Conservation (phyloP, 2,329 filamentous ascomycete species). For the Calonectria naviculata region DNA sequence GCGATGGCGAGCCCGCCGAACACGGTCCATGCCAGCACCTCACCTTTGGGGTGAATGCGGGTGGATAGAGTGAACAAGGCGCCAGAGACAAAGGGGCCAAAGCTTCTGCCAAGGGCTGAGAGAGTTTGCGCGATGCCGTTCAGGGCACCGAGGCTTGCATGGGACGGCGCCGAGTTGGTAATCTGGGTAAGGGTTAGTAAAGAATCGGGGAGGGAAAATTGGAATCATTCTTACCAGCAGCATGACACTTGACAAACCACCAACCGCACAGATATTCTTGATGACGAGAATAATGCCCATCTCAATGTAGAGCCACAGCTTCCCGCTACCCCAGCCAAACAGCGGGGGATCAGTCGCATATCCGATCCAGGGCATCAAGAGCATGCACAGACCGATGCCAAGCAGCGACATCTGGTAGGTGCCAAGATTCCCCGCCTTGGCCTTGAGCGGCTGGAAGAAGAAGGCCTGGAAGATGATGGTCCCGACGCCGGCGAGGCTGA, state of each 20-base stretch:
- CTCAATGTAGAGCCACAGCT: constrained; percentile 81
- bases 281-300: constrained; percentile 84
- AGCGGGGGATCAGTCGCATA: constrained; percentile 72
- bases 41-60: constrained; percentile 80
- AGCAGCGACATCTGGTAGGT: constrained; percentile 84
- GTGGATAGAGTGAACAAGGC: constrained; percentile 85
- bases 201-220: background rate
- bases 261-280: constrained; percentile 91
- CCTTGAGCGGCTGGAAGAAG: constrained; percentile 82
- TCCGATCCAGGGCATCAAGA: constrained; percentile 90
- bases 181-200: constrained; percentile 65
- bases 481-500: constrained; percentile 85
- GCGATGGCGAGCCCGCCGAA: constrained; percentile 86
- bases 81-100: constrained; percentile 90
- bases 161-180: constrained; percentile 90
- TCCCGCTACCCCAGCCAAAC: constrained; percentile 70
- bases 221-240: constrained; percentile 72
- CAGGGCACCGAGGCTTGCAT: constrained; percentile 86
- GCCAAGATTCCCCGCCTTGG: constrained; percentile 84
- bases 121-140: constrained; percentile 96
- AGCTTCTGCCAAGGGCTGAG: constrained; percentile 87
- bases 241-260: constrained; percentile 89
- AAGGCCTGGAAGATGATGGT: constrained; percentile 93
- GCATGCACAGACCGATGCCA: constrained; percentile 84
- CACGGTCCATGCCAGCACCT: constrained; percentile 85